Percentiles rank a stretch among this genome's conserved stretches.
Evolutionary conservation across 208 protist species (phyloP).

Genomic region (Wallacemonas sp.): DNA sequence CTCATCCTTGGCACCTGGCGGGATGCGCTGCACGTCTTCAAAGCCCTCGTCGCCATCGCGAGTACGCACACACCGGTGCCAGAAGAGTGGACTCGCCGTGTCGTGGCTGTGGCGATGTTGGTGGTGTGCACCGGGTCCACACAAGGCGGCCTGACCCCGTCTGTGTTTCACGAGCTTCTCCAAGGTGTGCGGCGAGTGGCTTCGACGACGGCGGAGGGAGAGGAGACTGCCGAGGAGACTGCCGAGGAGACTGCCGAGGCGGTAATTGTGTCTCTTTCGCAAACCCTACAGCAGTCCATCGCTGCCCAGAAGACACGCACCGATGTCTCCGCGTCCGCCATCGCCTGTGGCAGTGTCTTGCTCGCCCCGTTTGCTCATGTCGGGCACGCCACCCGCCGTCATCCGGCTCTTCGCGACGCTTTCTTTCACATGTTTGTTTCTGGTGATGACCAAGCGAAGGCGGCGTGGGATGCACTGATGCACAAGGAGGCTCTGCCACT

Average conservation of each 20-base stretch:
- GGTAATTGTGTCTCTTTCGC: no score
- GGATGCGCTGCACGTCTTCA: slow-evolving; percentile 28
- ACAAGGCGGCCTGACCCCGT: neutral
- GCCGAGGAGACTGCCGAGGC: neutral
- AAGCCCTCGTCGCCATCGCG: slow-evolving; percentile 1
- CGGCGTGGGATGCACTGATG: neutral
- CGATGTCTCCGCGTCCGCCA: no score
- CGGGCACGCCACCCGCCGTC: no score
- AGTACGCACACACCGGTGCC: neutral
- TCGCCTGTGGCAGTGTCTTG: no score
- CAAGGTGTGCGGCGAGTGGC: neutral
- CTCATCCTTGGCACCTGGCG: slow-evolving; percentile 33
- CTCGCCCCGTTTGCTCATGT: no score
- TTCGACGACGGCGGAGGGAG: no score
- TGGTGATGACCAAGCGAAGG: no score
- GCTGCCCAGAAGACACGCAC: no score
- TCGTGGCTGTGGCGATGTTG: slow-evolving; percentile 2
- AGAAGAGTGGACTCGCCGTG: no score
- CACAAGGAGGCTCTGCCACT: neutral
- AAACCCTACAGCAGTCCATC: no score
- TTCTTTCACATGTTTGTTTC: neutral
- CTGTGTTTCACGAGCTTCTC: neutral
- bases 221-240: neutral
- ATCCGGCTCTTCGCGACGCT: neutral
- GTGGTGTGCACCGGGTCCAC: neutral